Base-by-base conservation (phyloP, 495 filamentous ascomycete species). In the Neurospora africana region DNA sequence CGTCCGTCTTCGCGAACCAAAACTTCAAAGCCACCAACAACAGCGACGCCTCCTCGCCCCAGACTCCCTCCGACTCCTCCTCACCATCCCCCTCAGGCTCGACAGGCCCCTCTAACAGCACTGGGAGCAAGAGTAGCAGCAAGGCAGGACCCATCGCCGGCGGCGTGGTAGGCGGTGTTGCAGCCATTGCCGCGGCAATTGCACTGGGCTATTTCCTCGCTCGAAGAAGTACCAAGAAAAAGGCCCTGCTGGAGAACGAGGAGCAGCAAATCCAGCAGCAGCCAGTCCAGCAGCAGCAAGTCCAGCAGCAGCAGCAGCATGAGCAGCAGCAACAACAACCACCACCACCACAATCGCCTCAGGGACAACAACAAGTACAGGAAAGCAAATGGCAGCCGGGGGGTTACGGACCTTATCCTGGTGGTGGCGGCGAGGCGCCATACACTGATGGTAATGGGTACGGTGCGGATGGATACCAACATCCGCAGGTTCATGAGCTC, bases 131-230 rank as follows among this genome's bases (percentile, higher is more conserved):
- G 3, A 47, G 43, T 27, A 33, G 53, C 27, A 61, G 53, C 27
- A 61, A 61, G 11, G 53, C 53, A 33, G 53, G 53, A n/a, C 13
- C 70, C 23, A 68, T 76, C 36, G 72, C 72, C 17, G 77, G 74
- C 53, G 72, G 72, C 39, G 71, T 74, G 0, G 43, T 78, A 33
- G 75, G 75, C 65, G 74, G 75, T n/a, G 69, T 72, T 1, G 75
- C 38, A 3, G 76, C n/a, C 11, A 23, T 67, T 10, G 68, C 19
- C 7, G 53, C 53, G 3, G 53, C 13, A 0, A 61, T 61, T 19
- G 53, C 53, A 15, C 53, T 61, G 2, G 53, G 53, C 1, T 61
- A 61, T 61, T 61, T 61, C 27, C 53, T 61, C 27, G 53, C 53
- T 17, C 53, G 53, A 0, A 5, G 53, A 33, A 27, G 53, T 4